phyloP scores from a whole-genome alignment of 257 asterid genomes.

The Lycium barbarum region DNA sequence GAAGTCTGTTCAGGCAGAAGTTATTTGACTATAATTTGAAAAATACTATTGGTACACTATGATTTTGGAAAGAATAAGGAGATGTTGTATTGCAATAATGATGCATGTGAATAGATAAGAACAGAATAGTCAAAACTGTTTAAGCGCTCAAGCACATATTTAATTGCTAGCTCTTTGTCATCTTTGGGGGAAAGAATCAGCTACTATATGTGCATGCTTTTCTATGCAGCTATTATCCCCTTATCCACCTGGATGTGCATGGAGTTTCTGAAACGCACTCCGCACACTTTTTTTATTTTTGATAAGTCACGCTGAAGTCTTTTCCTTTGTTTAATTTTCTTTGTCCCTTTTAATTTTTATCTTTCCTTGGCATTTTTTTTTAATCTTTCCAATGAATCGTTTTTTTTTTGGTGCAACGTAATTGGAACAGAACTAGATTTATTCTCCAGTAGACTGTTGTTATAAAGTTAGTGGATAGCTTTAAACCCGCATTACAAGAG shows the following conservation, averaged over 20 bases:
- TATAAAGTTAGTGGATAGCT: background rate
- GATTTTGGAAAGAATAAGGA: conserved; percentile 18
- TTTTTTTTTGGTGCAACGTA: background rate
- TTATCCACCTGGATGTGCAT: conserved; percentile 14
- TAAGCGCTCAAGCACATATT: background rate
- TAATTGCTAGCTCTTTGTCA: conserved; percentile 1
- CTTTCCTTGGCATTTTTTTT: background rate
- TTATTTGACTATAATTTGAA: background rate
- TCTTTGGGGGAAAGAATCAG: conserved; percentile 24
- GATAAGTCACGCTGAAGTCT: background rate
- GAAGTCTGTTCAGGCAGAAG: background rate
- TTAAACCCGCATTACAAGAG: background rate
- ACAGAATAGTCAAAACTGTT: background rate
- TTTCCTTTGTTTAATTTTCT: background rate
- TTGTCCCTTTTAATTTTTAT: background rate
- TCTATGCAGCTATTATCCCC: conserved; percentile 20
- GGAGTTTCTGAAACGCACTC: background rate
- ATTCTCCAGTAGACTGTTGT: background rate
- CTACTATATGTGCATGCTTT: background rate
- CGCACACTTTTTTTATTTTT: background rate
- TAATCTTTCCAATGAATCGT: background rate
- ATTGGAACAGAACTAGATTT: conserved; percentile 3
- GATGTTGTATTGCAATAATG: background rate
- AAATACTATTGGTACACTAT: background rate
- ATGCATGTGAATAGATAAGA: background rate